These are phyloP conservation scores for Vitis vinifera DNA, from an alignment of 164 flowering plant species.

Conservation along the genomic window ASM3070453v1 NC_081819.1:21958001-21958500, in stretches of 20 bases:
- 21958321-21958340: neutral
- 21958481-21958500: no score
- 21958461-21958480: no score
- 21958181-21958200: neutral
- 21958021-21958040: neutral
- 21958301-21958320: neutral
- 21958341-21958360: no score
- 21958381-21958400: no score
- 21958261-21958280: neutral
- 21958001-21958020: no score
- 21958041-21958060: conserved; percentile 2
- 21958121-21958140: conserved; percentile 2
- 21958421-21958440: no score
- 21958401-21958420: no score
- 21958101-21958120: neutral
- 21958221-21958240: neutral
- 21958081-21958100: neutral
- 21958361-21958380: no score
- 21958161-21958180: neutral
- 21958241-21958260: conserved; percentile 1
- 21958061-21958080: neutral
- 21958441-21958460: no score
- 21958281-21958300: no score
- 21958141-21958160: neutral
- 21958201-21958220: neutral